Percentiles rank a stretch among this genome's conserved stretches.
Evolutionary conservation across 179 eudicot genomes (phyloP).

Genomic region (Carnegiea gigantea): DNA sequence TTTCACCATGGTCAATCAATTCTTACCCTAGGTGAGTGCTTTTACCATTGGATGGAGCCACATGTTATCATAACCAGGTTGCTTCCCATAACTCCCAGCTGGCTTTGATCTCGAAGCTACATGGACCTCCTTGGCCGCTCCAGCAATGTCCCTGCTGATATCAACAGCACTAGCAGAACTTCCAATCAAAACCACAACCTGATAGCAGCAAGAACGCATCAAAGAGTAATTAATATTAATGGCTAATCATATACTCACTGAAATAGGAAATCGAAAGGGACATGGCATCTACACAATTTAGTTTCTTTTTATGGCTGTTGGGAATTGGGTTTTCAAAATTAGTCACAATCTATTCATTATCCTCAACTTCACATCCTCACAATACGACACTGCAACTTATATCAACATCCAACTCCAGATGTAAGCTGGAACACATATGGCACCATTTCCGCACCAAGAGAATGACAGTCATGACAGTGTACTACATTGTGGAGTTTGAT

Average conservation of each 20-base stretch:
- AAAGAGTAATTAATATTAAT: background rate
- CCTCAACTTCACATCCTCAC: too few relatives aligned
- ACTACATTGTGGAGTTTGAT: too few relatives aligned
- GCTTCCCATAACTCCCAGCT: slow-evolving; percentile 28
- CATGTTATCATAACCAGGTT: slow-evolving; percentile 53
- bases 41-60: slow-evolving; percentile 93
- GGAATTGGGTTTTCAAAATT: too few relatives aligned
- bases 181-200: slow-evolving; percentile 84
- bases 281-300: background rate
- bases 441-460: too few relatives aligned
- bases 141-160: slow-evolving; percentile 71
- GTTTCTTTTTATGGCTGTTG: too few relatives aligned
- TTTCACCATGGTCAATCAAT: slow-evolving; percentile 19
- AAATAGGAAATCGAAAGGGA: background rate
- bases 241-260: background rate
- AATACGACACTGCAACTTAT: too few relatives aligned
- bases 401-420: background rate
- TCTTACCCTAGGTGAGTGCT: slow-evolving; percentile 34
- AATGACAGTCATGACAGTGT: too few relatives aligned
- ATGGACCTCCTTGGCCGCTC: slow-evolving; percentile 81
- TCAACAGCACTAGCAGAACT: slow-evolving; percentile 82
- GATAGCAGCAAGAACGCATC: slow-evolving; percentile 11
- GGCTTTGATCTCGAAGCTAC: slow-evolving; percentile 69
- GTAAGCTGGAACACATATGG: too few relatives aligned
- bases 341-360: too few relatives aligned